Evolutionary conservation across 2,329 filamentous ascomycete genomes (phyloP), one percentile per base, ranked within the genome.

Genomic region (Alternaria brassicicola): DNA sequence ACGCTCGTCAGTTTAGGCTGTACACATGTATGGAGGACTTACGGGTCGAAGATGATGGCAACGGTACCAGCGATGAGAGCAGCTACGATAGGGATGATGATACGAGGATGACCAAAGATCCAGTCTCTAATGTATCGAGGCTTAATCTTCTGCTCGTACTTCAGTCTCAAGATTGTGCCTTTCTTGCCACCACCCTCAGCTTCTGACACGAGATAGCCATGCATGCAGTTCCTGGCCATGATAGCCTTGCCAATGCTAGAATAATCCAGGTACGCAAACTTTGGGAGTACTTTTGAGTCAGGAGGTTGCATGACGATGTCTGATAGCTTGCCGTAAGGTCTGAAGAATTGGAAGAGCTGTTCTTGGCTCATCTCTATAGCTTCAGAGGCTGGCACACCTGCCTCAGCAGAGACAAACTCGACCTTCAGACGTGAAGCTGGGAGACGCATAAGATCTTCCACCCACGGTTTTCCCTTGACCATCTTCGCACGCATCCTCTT

Each of bases 181-280:
- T 81, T 80, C 67, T 89, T 90, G 4, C 92, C 92, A 41, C 92
- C 92, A 4, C 91, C 91, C 38, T 86, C 81, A 6, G 76, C 76
- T 67, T 92, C 89, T 0, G 83, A 76, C 1, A 97, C 86, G 3
- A 88, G 82, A 59, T 90, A 90, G 0, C 94, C 93, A 75, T 99
- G 95, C 79, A 97, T 84, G 71, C 94, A 98, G 69, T 96, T 97
- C 67, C 91, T 89, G 0, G 93, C 93, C 86, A 95, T 92, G 54
- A 96, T 89, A 6, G 93, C 89, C 69, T 91, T 89, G 33, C 90
- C 85, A 13, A 90, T 83, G 7, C 85, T 83, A 1, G 86, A 82
- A 69, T 95, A 98, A 70, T 93, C 90, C 21, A 98, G 78, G 52
- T 88, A 86, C 0, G 93, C 93, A 76, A 87, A 97, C 68, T 88